phyloP scores from a whole-genome alignment of 2,329 filamentous ascomycete species.

The Fonsecaea monophora region DNA sequence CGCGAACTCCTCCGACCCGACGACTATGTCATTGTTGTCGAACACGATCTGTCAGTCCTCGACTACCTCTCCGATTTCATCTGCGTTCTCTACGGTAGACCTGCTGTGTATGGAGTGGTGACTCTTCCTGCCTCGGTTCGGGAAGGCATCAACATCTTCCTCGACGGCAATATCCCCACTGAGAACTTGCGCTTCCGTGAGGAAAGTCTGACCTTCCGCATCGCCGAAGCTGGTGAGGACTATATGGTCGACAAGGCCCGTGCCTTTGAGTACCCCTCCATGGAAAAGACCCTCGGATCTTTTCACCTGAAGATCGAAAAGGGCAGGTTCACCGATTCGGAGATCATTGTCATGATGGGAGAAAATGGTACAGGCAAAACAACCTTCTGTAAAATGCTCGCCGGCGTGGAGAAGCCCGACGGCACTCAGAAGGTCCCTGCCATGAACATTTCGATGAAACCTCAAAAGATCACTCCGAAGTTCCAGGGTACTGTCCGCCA shows the following conservation, averaged over 20 bases:
- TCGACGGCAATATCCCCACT: constrained; percentile 96
- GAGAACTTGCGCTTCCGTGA: constrained; percentile 99
- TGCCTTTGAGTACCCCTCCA: constrained; percentile 83
- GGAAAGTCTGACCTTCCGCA: constrained; percentile 93
- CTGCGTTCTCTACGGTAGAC: constrained; percentile 94
- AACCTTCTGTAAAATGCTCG: constrained; percentile 95
- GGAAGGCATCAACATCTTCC: constrained; percentile 99
- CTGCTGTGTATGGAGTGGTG: constrained; percentile 96
- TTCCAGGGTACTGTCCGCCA: constrained; percentile 96
- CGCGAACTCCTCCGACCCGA: constrained; percentile 85
- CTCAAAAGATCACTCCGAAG: constrained; percentile 98
- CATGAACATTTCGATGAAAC: constrained; percentile 99
- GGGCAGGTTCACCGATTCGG: constrained; percentile 93
- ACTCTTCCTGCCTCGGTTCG: constrained; percentile 94
- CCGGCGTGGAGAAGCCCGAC: constrained; percentile 91
- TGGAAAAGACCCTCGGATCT: constrained; percentile 90
- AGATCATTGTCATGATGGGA: constrained; percentile 99
- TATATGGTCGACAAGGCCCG: constrained; percentile 83
- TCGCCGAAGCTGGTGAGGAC: constrained; percentile 87
- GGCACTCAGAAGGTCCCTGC: constrained; percentile 77
- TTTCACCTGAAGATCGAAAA: constrained; percentile 84
- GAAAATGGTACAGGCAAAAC: constrained; percentile 99
- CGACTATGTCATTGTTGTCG: constrained; percentile 97
- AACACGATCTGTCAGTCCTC: constrained; percentile 97
- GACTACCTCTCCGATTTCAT: constrained; percentile 99